Evolutionary conservation across 257 asterid species (phyloP).

Genomic region (Gentiana straminea): DNA sequence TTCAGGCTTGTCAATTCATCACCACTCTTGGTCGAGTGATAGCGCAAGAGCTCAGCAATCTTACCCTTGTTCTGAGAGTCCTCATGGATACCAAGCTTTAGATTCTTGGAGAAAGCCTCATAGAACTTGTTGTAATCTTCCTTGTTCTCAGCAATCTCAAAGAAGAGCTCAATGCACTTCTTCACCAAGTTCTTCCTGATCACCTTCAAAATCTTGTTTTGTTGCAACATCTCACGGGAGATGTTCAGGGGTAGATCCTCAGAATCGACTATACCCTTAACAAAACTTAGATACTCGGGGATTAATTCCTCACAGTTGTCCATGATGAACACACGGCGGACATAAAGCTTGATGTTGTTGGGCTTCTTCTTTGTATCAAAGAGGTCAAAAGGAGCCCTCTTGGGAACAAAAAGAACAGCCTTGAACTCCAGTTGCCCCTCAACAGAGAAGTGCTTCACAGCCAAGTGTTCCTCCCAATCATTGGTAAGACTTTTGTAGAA

Average conservation of each 20-base stretch:
- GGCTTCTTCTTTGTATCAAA: conserved; percentile 55
- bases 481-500: conserved; percentile 52
- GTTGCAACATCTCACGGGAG: conserved; percentile 45
- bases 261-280: conserved; percentile 50
- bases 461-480: conserved; percentile 54
- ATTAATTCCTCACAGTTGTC: conserved; percentile 54
- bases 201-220: conserved; percentile 54
- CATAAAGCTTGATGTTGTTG: conserved; percentile 51
- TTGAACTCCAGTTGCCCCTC: conserved; percentile 58
- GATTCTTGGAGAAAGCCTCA: conserved; percentile 45
- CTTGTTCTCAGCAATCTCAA: conserved; percentile 55
- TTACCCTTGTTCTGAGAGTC: conserved; percentile 36
- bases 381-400: conserved; percentile 55
- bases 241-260: conserved; percentile 52
- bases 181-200: conserved; percentile 56
- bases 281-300: conserved; percentile 46
- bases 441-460: conserved; percentile 51
- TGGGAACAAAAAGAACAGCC: conserved; percentile 46
- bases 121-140: conserved; percentile 51
- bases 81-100: conserved; percentile 53
- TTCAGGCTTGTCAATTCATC: conserved; percentile 54
- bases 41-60: conserved; percentile 39
- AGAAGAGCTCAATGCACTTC: conserved; percentile 53
- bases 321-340: conserved; percentile 51
- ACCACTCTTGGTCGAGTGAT: conserved; percentile 50